Conservation (phyloP, 495 filamentous ascomycete species). For the Usnea hakonensis region DNA sequence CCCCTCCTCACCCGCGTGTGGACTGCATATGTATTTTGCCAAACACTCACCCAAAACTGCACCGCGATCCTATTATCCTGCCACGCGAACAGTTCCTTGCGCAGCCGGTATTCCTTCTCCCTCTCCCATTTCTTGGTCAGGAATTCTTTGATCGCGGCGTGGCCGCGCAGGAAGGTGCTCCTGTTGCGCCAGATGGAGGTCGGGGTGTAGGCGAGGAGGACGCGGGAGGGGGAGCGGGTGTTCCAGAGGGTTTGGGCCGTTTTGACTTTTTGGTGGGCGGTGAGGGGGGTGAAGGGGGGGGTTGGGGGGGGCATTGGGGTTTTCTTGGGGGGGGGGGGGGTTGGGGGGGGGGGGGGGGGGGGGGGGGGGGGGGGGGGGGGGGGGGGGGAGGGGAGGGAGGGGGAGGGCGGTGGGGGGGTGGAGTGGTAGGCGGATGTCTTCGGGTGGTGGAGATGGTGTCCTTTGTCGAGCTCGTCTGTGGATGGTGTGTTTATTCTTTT, state of each 20-base stretch:
- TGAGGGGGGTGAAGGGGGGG: slow-evolving; percentile 78
- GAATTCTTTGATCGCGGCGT: slow-evolving; percentile 61
- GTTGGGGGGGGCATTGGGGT: slow-evolving; percentile 45
- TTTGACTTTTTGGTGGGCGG: slow-evolving; percentile 73
- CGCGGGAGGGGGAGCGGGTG: slow-evolving; percentile 55
- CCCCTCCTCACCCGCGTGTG: too few relatives aligned
- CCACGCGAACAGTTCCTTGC: slow-evolving; percentile 81
- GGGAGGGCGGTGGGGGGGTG: background rate
- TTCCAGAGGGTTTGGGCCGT: slow-evolving; percentile 83
- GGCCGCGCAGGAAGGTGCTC: slow-evolving; percentile 60
- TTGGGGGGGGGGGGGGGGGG: background rate
- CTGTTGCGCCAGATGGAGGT: slow-evolving; percentile 81
- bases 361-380: background rate
- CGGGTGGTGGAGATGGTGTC: background rate
- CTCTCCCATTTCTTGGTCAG: slow-evolving; percentile 68
- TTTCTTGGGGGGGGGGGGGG: background rate
- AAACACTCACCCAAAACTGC: slow-evolving; percentile 93
- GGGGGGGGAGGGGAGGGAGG: background rate
- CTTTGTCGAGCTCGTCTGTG: background rate
- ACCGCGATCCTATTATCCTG: slow-evolving; percentile 65
- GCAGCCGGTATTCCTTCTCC: slow-evolving; percentile 65
- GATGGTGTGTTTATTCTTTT: background rate
- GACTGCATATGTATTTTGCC: too few relatives aligned
- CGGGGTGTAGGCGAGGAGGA: slow-evolving; percentile 67
- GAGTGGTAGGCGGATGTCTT: too few relatives aligned